These are phyloP conservation scores for Batkoa obscura DNA, from an alignment of 371 early-diverging fungal genomes.

Conservation along the genomic window DNA sequence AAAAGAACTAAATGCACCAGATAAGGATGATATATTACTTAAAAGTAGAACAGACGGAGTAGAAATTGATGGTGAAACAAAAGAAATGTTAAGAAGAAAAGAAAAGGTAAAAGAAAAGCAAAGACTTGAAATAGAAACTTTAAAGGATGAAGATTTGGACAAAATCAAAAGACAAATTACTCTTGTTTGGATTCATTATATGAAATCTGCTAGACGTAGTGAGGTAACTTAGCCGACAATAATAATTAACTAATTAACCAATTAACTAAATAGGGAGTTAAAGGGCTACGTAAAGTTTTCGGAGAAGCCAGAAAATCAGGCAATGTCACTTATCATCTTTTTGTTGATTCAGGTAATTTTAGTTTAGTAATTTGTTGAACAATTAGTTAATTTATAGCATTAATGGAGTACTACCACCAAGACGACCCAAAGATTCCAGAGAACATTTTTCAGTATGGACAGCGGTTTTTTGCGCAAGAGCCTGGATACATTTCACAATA, in stretches of 20 bases:
- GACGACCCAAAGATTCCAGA: constrained; percentile 70
- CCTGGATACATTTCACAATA: constrained; percentile 58
- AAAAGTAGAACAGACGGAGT: constrained; percentile 20
- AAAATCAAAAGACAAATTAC: constrained; percentile 36
- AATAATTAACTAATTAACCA: neutral
- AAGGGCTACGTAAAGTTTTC: constrained; percentile 60
- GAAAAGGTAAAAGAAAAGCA: constrained; percentile 43
- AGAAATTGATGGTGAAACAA: constrained; percentile 59
- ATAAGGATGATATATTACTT: constrained; percentile 16
- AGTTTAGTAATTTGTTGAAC: neutral
- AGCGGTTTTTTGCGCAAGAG: constrained; percentile 55
- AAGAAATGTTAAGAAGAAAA: constrained; percentile 46
- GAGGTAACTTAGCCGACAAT: constrained; percentile 45
- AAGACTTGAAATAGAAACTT: constrained; percentile 34
- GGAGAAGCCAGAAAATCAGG: constrained; percentile 55
- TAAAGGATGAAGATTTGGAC: constrained; percentile 34
- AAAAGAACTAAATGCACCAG: constrained; percentile 7
- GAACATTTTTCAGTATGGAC: constrained; percentile 77
- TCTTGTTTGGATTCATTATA: constrained; percentile 70
- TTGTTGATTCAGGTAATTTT: constrained; percentile 44
- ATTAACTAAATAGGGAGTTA: constrained; percentile 23
- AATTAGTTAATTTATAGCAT: constrained; percentile 21
- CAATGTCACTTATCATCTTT: constrained; percentile 65
- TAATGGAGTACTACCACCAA: constrained; percentile 83
- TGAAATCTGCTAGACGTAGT: constrained; percentile 61